Evolutionary conservation across 768 basidiomycete species (phyloP).

Genomic region (Rubroboletus pulcherrimus): DNA sequence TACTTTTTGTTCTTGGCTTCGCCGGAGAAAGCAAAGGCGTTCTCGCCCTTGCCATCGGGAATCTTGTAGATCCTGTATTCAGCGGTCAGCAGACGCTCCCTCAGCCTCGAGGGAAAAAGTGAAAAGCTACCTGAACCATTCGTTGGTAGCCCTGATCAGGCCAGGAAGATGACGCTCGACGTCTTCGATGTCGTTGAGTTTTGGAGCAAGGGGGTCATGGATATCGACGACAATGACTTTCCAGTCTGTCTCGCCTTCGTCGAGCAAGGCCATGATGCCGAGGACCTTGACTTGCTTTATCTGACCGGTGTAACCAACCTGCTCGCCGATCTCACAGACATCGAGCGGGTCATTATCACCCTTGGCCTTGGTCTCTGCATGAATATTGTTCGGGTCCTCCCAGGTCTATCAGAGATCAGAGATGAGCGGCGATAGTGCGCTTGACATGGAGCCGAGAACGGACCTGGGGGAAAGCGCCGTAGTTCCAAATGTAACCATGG

Average conservation of each 20-base stretch:
- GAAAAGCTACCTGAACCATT: constrained; percentile 88
- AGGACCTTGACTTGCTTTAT: constrained; percentile 99
- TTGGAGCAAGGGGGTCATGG: constrained; percentile 89
- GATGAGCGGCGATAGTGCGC: neutral
- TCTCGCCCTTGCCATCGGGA: constrained; percentile 94
- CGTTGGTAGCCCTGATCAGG: constrained; percentile 93
- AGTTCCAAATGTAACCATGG: constrained; percentile 99
- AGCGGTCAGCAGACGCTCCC: neutral
- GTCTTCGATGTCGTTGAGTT: constrained; percentile 98
- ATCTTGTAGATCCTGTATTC: constrained; percentile 84
- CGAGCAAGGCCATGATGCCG: constrained; percentile 98
- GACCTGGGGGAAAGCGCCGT: constrained; percentile 98
- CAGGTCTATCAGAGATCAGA: constrained; percentile 65
- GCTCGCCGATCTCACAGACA: constrained; percentile 99
- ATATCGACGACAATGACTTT: constrained; percentile 99
- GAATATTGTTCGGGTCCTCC: constrained; percentile 86
- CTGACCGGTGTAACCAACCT: constrained; percentile 94
- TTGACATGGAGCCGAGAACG: constrained; percentile 14
- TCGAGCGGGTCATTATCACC: constrained; percentile 99
- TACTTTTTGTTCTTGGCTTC: constrained; percentile 99
- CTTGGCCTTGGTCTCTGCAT: constrained; percentile 97
- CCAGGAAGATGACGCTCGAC: constrained; percentile 98
- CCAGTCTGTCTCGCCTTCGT: constrained; percentile 99
- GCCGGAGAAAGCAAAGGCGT: constrained; percentile 98
- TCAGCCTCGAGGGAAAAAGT: neutral